Conservation (phyloP, 1,139 yeast genomes). For the Zygosaccharomyces pseudobailii region DNA sequence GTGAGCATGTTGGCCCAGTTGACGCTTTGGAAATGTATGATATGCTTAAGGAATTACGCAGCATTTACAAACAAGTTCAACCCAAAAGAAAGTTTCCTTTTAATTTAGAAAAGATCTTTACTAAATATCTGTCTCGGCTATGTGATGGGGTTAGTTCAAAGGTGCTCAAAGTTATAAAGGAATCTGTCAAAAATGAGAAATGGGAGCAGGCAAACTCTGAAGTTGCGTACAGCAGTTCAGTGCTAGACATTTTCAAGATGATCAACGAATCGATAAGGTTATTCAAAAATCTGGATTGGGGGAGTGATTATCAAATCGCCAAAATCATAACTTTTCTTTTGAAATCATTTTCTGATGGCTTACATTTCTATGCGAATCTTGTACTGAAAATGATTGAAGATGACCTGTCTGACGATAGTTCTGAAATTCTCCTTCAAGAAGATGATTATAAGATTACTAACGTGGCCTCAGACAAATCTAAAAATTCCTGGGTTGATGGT, state of each 20-base stretch:
- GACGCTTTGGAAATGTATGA: slow-evolving; percentile 62
- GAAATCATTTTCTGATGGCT: slow-evolving; percentile 58
- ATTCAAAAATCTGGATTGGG: slow-evolving; percentile 58
- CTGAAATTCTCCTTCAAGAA: slow-evolving; percentile 23
- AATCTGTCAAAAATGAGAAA: slow-evolving; percentile 52
- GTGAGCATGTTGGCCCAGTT: slow-evolving; percentile 44
- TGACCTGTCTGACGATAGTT: slow-evolving; percentile 43
- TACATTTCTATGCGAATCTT: slow-evolving; percentile 48
- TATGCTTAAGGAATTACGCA: slow-evolving; percentile 51
- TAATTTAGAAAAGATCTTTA: slow-evolving; percentile 56
- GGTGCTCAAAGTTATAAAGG: slow-evolving; percentile 47
- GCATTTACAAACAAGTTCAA: slow-evolving; percentile 49
- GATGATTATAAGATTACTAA: slow-evolving; percentile 31
- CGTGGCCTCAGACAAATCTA: slow-evolving; percentile 41
- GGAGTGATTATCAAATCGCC: slow-evolving; percentile 56
- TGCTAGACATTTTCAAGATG: slow-evolving; percentile 61
- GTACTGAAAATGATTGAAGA: slow-evolving; percentile 45
- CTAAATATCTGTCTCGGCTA: slow-evolving; percentile 53
- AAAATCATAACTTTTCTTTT: slow-evolving; percentile 53
- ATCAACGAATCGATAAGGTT: slow-evolving; percentile 54
- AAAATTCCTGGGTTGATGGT: slow-evolving; percentile 44
- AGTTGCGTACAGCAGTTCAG: slow-evolving; percentile 48
- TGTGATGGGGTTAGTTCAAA: slow-evolving; percentile 50
- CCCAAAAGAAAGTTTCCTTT: slow-evolving; percentile 43
- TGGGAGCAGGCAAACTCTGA: slow-evolving; percentile 51